phyloP scores from a whole-genome alignment of 768 basidiomycete genomes.

The Agrocybe chaxingu region DNA sequence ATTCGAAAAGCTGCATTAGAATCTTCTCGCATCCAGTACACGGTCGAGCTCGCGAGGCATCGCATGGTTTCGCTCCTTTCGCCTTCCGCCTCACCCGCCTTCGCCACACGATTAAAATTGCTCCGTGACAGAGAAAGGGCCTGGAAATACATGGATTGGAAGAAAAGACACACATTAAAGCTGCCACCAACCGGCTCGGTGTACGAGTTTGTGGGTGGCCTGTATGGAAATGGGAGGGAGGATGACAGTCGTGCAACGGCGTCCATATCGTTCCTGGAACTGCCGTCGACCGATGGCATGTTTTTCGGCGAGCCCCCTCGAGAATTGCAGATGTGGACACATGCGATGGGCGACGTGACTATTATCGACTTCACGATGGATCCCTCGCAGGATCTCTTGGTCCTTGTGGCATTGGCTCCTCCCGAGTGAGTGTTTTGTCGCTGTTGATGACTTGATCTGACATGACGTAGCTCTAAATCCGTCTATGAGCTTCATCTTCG shows the following conservation, averaged over 20 bases:
- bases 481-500: slow-evolving; percentile 50
- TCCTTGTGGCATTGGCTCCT: slow-evolving; percentile 43
- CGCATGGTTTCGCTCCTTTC: slow-evolving; percentile 39
- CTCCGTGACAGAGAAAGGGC: slow-evolving; percentile 41
- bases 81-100: slow-evolving; percentile 25
- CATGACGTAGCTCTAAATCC: slow-evolving; percentile 30
- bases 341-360: slow-evolving; percentile 36
- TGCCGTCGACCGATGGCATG: slow-evolving; percentile 32
- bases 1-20: slow-evolving; percentile 33
- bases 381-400: slow-evolving; percentile 50
- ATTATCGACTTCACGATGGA: slow-evolving; percentile 60
- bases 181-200: slow-evolving; percentile 44
- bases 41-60: slow-evolving; percentile 45
- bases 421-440: slow-evolving; percentile 32
- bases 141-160: slow-evolving; percentile 46
- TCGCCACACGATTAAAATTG: slow-evolving; percentile 36
- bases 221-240: slow-evolving; percentile 49
- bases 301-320: slow-evolving; percentile 17
- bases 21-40: slow-evolving; percentile 46
- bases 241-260: slow-evolving; percentile 37
- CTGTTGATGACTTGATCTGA: slow-evolving; percentile 5
- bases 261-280: slow-evolving; percentile 48
- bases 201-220: slow-evolving; percentile 48
- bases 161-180: slow-evolving; percentile 30
- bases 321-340: slow-evolving; percentile 38